Percentiles rank a stretch among this genome's conserved stretches.
Evolutionary conservation across 2,329 filamentous ascomycete genomes (phyloP).

Genomic region (Lachnellula subtilissima): DNA sequence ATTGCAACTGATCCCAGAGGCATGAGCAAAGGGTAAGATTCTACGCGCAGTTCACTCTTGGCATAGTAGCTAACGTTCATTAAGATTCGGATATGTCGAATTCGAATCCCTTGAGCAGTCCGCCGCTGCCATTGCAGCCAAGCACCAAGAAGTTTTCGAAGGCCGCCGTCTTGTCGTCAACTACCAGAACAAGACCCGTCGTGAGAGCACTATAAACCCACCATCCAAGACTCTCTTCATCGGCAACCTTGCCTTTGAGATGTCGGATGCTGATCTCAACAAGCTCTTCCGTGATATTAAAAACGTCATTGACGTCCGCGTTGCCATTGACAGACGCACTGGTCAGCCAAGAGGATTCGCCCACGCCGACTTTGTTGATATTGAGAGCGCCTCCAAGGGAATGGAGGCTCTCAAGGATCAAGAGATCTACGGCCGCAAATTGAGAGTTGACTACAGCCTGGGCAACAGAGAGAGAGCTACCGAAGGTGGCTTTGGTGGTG

Average conservation of each 20-base stretch:
- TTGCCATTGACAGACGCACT: slow-evolving; percentile 76
- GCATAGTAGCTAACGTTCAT: slow-evolving; percentile 9
- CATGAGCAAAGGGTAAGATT: slow-evolving; percentile 62
- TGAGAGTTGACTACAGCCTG: slow-evolving; percentile 59
- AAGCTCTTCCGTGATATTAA: slow-evolving; percentile 66
- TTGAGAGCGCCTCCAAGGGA: slow-evolving; percentile 59
- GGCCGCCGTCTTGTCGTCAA: slow-evolving; percentile 61
- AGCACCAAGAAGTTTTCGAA: slow-evolving; percentile 57
- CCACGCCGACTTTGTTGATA: slow-evolving; percentile 72
- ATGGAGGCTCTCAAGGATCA: slow-evolving; percentile 50
- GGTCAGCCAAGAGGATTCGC: slow-evolving; percentile 80
- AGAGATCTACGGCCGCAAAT: slow-evolving; percentile 58
- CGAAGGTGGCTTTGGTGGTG: not conserved
- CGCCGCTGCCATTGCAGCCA: slow-evolving; percentile 48
- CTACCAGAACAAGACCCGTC: slow-evolving; percentile 36
- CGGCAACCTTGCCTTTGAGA: slow-evolving; percentile 81
- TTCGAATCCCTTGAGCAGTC: slow-evolving; percentile 52
- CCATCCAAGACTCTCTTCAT: slow-evolving; percentile 70
- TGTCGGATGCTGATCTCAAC: slow-evolving; percentile 78
- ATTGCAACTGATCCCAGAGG: slow-evolving; percentile 58
- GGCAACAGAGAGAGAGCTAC: not conserved
- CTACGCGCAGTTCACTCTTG: not conserved
- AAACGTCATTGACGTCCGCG: slow-evolving; percentile 70
- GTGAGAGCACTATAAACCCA: slow-evolving; percentile 29
- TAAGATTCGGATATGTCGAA: slow-evolving; percentile 62